These are phyloP conservation scores for Penicillium subrubescens DNA, from an alignment of 495 filamentous ascomycete genomes.

Conservation along the genomic window DNA sequence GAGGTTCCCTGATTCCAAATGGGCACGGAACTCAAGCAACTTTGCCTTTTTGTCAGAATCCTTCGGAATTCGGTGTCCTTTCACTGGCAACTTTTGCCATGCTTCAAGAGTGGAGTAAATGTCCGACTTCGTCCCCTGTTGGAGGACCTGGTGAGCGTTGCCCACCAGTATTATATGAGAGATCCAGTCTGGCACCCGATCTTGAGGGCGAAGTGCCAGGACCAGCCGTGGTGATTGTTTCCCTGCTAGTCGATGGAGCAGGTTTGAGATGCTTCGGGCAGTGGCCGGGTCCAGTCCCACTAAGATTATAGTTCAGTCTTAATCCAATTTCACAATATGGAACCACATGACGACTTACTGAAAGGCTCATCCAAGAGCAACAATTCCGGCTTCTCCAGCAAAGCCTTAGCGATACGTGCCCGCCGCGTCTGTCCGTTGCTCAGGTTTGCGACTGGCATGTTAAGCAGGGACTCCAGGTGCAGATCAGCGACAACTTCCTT, in stretches of 20 bases:
- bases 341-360: slow-evolving; percentile 50
- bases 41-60: slow-evolving; percentile 9
- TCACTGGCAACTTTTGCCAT: slow-evolving; percentile 24
- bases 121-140: slow-evolving; percentile 31
- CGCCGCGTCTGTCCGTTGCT: slow-evolving; percentile 92
- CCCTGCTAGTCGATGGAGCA: slow-evolving; percentile 67
- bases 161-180: slow-evolving; percentile 75
- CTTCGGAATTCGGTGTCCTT: not conserved
- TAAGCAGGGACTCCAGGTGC: slow-evolving; percentile 61
- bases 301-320: slow-evolving; percentile 20
- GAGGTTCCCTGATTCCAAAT: slow-evolving; percentile 30
- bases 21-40: slow-evolving; percentile 9
- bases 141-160: slow-evolving; percentile 57
- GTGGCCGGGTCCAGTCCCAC: slow-evolving; percentile 91
- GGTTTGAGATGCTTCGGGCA: slow-evolving; percentile 62
- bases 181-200: slow-evolving; percentile 85
- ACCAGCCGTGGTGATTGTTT: slow-evolving; percentile 69
- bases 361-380: slow-evolving; percentile 93
- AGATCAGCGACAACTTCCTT: slow-evolving; percentile 66
- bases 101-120: slow-evolving; percentile 24
- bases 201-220: slow-evolving; percentile 78
- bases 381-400: slow-evolving; percentile 77
- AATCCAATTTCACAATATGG: not conserved
- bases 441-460: slow-evolving; percentile 81
- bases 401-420: slow-evolving; percentile 81